phyloP scores from a whole-genome alignment of 805 yeast genomes.

The Wickerhamiella azymoides region DNA sequence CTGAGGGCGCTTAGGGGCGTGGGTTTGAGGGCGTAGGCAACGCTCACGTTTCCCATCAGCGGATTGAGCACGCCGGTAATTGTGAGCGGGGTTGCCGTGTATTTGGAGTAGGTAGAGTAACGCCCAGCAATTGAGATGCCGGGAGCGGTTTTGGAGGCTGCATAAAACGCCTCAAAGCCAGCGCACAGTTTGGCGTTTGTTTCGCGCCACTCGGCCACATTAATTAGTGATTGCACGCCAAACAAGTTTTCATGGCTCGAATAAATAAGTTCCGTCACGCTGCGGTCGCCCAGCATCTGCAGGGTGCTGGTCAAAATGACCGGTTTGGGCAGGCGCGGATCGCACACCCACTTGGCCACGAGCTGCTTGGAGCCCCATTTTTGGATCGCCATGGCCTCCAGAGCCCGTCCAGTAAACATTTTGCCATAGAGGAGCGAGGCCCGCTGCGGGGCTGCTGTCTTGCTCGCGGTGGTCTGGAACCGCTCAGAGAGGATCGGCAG shows the following conservation, averaged over 20 bases:
- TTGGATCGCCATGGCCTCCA: slow-evolving; percentile 59
- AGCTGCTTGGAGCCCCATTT: slow-evolving; percentile 38
- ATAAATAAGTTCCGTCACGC: slow-evolving; percentile 66
- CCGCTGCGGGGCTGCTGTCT: neutral
- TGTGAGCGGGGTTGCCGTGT: slow-evolving; percentile 80
- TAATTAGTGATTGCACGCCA: slow-evolving; percentile 70
- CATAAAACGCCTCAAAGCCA: slow-evolving; percentile 86
- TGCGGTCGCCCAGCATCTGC: slow-evolving; percentile 20
- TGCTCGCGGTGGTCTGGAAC: slow-evolving; percentile 10
- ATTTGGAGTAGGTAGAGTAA: slow-evolving; percentile 71
- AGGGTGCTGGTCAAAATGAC: slow-evolving; percentile 28
- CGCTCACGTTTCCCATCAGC: slow-evolving; percentile 72
- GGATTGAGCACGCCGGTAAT: slow-evolving; percentile 83
- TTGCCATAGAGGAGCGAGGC: slow-evolving; percentile 55
- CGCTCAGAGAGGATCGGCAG: slow-evolving; percentile 16
- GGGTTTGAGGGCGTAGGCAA: slow-evolving; percentile 77
- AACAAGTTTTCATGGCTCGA: slow-evolving; percentile 72
- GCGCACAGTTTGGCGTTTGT: slow-evolving; percentile 44
- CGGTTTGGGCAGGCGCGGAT: slow-evolving; percentile 38
- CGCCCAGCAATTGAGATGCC: slow-evolving; percentile 77
- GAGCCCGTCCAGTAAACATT: slow-evolving; percentile 71
- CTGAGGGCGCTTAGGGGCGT: slow-evolving; percentile 57
- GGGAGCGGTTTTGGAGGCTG: slow-evolving; percentile 69
- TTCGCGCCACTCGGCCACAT: slow-evolving; percentile 31
- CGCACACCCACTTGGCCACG: slow-evolving; percentile 62